Evolutionary conservation across 2,329 filamentous ascomycete genomes (phyloP), one percentile per base, ranked within the genome.

Genomic region (Meredithiella fracta): DNA sequence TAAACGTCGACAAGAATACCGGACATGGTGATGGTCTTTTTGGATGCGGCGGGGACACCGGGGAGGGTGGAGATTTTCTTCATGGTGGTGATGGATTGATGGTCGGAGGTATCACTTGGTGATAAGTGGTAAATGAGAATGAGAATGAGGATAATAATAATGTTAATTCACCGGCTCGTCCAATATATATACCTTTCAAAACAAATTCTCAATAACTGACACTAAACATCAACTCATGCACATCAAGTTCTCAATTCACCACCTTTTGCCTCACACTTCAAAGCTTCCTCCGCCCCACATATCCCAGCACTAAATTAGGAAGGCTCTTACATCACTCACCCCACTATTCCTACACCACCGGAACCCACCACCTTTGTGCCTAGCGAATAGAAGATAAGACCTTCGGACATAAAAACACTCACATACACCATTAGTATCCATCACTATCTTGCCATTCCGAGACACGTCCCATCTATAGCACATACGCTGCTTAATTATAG

Each of bases 1-100:
- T 90, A 90, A 58, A 95, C 75, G 59, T 86, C 85, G 52, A 85
- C 80, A 8, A 85, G 73, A 55, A 96, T 79, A 50, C 89, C 89
- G 47, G 84, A 80, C 66, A 97, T 85, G 59, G 81, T 78, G 61
- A 85, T 73, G 20, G 80, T 82, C 59, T 73, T 77, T 59, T 73
- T 71, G 22, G 87, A 92, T 58, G 89, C 69, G 47, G 64, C 5
- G 4, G 50, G 50, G 29, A 52, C 50, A 11, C 11, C 31, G 7
- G 50, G 50, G 17, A 52, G 50, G 17, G n/a, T 38, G 9, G 34
- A 52, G 40, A 20, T n/a, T 17, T 22, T n/a, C 11, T 37, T 38
- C 26, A 22, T 37, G 17, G 31, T 25, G 6, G 22, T 34, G 11
- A 11, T 11, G 11, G 22, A n/a, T 9, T n/a, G n/a, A 17, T n/a